Evolutionary conservation across 495 filamentous ascomycete genomes (phyloP), one percentile per base, ranked within the genome.

Genomic region (Clohesyomyces aquaticus): DNA sequence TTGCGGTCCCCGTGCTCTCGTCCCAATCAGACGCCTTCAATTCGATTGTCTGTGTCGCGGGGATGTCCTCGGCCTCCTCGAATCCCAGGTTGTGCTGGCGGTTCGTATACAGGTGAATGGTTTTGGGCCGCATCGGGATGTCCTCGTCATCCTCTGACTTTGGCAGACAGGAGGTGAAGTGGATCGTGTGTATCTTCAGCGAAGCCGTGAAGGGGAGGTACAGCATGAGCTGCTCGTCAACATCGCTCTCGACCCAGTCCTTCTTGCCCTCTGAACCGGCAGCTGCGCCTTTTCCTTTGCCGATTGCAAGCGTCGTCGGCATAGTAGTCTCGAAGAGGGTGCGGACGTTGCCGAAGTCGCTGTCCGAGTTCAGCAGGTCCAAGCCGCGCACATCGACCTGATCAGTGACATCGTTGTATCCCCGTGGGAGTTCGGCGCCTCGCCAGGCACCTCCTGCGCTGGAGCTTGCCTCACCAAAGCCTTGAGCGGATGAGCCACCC

Each of bases 161-260:
- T 6, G 87, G 83, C 1, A 88, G 88, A 19, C 91, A 70, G 16
- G 92, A 97, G 4, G 95, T 98, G 61, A 98, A 81, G 72, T 98
- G 83, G 41, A 98, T 74, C 4, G 91, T 91, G 73, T 96, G 93
- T 27, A 97, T 82, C 80, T 98, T 98, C 60, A 96, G 69, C 49
- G 87, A 91, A 10, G 88, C 85, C 75, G 91, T 87, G 76, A 98
- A 96, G 9, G 94, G 94, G 49, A 96, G 79, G 74, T 88, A 97
- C 54, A 98, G 83, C 87, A 98, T 90, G 61, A 98, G 75, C 81
- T 98, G 95, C 78, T 97, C 91, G 73, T 98, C 94, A n/a, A 93
- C 96, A 72, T 97, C 95, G 72, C 91, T 96, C 81, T 98, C 91
- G n/a, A 97, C 85, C 91, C 91, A 98, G 76, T 98, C 94, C 54